Evolutionary conservation across 495 filamentous ascomycete genomes (phyloP).

Genomic region (Hyaloscypha finlandica): DNA sequence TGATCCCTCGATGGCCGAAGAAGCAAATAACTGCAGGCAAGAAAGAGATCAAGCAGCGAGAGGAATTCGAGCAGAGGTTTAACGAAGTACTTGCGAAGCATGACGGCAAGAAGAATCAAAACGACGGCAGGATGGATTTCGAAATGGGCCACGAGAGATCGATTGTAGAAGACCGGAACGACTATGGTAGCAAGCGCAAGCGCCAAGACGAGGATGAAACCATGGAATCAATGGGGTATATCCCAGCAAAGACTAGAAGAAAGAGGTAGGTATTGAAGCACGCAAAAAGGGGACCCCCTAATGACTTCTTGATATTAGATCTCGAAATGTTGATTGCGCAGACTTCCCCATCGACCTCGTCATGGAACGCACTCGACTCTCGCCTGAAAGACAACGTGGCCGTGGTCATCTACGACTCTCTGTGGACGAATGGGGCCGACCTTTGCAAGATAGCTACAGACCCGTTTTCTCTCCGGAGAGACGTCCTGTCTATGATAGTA

Average conservation of each 20-base stretch:
- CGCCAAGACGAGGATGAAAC: not conserved
- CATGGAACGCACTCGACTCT: not conserved
- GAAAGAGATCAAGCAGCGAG: not conserved
- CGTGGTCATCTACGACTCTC: not conserved
- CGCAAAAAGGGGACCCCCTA: not conserved
- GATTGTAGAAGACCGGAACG: not conserved
- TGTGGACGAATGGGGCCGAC: not conserved
- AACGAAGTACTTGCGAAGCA: not conserved
- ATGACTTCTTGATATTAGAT: not conserved
- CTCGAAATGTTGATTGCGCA: not conserved
- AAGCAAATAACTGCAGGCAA: not conserved
- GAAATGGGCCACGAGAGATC: not conserved
- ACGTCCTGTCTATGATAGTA: not conserved
- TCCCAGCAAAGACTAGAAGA: not conserved
- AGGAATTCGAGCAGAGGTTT: not conserved
- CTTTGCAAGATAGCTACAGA: not conserved
- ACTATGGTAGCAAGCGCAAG: not conserved
- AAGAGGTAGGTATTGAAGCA: not conserved
- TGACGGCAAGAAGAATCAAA: not conserved
- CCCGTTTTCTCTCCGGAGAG: not conserved
- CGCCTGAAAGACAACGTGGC: not conserved
- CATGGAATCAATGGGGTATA: not conserved
- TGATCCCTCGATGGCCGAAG: too few relatives aligned
- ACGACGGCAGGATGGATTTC: not conserved
- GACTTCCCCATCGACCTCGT: not conserved